Evolutionary conservation across 805 yeast species (phyloP).

Genomic region (Cyberlindnera subsufficiens): DNA sequence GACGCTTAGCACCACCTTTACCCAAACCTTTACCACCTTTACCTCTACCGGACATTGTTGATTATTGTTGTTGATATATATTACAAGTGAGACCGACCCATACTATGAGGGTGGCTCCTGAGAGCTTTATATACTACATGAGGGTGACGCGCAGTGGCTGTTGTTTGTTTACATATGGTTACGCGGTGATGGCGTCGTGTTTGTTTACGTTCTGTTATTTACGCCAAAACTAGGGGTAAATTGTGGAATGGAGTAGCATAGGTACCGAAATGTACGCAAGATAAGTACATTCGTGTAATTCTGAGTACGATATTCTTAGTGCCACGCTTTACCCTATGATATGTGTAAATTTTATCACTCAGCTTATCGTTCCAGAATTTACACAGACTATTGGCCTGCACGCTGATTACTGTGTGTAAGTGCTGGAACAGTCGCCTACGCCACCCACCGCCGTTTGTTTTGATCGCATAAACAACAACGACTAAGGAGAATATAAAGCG

Average conservation of each 20-base stretch:
- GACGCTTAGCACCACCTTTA: slow-evolving; percentile 99
- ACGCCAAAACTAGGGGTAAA: background rate
- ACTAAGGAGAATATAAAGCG: background rate
- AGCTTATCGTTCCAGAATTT: background rate
- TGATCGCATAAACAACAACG: background rate
- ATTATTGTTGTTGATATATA: slow-evolving; percentile 14
- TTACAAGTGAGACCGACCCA: too few relatives aligned
- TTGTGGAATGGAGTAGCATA: background rate
- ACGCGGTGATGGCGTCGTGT: too few relatives aligned
- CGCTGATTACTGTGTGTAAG: background rate
- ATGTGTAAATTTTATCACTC: slow-evolving; percentile 20
- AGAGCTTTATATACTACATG: too few relatives aligned
- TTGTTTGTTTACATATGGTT: too few relatives aligned
- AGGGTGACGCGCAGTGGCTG: too few relatives aligned
- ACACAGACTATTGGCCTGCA: background rate
- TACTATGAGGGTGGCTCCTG: too few relatives aligned
- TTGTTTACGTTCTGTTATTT: slow-evolving; percentile 1
- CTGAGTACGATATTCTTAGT: background rate
- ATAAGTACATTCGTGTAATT: background rate
- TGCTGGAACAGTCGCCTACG: too few relatives aligned
- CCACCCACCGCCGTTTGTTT: too few relatives aligned
- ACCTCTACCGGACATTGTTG: slow-evolving; percentile 95
- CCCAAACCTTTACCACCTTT: slow-evolving; percentile 99
- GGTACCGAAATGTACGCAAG: background rate
- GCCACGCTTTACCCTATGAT: slow-evolving; percentile 5